Evolutionary conservation across 345 rosid species (phyloP).

Genomic region (Arabidopsis thaliana): DNA sequence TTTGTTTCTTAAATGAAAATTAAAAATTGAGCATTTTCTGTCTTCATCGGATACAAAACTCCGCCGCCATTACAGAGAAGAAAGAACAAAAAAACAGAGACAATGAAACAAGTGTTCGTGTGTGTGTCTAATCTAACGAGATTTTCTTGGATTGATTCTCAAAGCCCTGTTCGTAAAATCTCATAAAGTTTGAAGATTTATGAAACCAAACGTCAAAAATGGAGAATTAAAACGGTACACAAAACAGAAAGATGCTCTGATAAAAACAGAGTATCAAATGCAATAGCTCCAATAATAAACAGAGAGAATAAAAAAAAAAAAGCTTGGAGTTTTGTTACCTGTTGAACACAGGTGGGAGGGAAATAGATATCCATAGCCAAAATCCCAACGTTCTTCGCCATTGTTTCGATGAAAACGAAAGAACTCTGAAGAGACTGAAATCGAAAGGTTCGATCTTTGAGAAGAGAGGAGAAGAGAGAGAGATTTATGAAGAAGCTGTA

Average conservation of each 20-base stretch:
- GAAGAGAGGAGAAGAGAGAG: conserved; percentile 23
- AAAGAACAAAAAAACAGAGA: too few species aligned
- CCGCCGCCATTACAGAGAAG: conserved; percentile 37
- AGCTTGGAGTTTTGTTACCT: conserved; percentile 51
- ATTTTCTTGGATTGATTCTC: too few species aligned
- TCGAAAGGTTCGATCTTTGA: conserved; percentile 25
- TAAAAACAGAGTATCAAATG: conserved; percentile 22
- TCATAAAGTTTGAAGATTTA: conserved; percentile 28
- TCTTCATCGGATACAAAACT: conserved; percentile 31
- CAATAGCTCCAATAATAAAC: background rate
- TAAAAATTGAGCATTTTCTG: background rate
- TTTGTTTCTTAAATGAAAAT: background rate
- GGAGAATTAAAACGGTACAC: conserved; percentile 17
- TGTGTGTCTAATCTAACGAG: background rate
- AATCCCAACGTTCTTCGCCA: conserved; percentile 98
- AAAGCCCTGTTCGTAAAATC: conserved; percentile 12
- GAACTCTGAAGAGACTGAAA: conserved; percentile 3
- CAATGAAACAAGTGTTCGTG: too few species aligned
- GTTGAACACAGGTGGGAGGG: conserved; percentile 95
- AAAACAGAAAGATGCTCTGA: background rate
- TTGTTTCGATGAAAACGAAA: conserved; percentile 31
- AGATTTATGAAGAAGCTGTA: conserved; percentile 34
- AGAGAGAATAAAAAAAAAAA: background rate
- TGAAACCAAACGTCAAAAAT: conserved; percentile 15
- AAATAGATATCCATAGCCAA: conserved; percentile 95